A percentile compares a stretch with the other conserved stretches of the same genome.
Conservation (phyloP, 2,329 filamentous ascomycete genomes). For the Hypoxylon sp. region DNA sequence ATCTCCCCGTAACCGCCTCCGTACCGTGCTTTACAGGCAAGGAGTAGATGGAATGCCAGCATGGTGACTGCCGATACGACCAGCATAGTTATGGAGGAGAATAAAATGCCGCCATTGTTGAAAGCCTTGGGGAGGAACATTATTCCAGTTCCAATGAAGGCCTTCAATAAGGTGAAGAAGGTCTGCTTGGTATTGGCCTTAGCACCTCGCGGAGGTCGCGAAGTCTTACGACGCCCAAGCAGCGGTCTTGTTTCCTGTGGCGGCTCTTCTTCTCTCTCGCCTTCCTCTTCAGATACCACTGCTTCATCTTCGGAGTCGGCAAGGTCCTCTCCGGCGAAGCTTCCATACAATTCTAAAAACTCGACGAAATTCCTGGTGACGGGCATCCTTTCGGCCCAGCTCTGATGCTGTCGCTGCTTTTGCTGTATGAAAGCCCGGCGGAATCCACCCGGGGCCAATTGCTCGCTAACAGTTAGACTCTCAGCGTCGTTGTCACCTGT, state of each 20-base stretch:
- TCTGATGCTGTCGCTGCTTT: constrained; percentile 53
- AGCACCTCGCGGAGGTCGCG: constrained; percentile 63
- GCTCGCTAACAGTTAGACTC: constrained; percentile 51
- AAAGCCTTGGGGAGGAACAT: constrained; percentile 85
- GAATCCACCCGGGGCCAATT: constrained; percentile 62
- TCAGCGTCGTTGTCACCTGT: constrained; percentile 52
- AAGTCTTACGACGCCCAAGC: constrained; percentile 67
- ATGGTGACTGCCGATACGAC: constrained; percentile 75
- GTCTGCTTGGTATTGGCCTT: constrained; percentile 78
- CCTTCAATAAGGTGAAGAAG: constrained; percentile 83
- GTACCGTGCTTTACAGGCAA: constrained; percentile 73
- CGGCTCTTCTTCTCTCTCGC: constrained; percentile 56
- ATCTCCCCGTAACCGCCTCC: constrained; percentile 82
- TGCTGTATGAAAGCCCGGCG: constrained; percentile 62
- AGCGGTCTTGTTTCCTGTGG: constrained; percentile 71
- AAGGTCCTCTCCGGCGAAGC: constrained; percentile 80
- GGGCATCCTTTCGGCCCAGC: constrained; percentile 62
- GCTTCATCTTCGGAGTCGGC: constrained; percentile 72
- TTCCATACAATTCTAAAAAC: constrained; percentile 81
- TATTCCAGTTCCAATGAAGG: constrained; percentile 84
- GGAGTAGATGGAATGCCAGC: constrained; percentile 78
- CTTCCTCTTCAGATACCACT: constrained; percentile 62
- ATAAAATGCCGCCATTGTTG: constrained; percentile 81
- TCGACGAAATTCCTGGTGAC: constrained; percentile 79
- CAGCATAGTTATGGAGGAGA: constrained; percentile 77